A percentile compares a stretch with the other conserved stretches of the same genome.
These are phyloP conservation scores for Dillenia turbinata DNA, from an alignment of 164 flowering plant genomes.

Conservation along the genomic window DNA sequence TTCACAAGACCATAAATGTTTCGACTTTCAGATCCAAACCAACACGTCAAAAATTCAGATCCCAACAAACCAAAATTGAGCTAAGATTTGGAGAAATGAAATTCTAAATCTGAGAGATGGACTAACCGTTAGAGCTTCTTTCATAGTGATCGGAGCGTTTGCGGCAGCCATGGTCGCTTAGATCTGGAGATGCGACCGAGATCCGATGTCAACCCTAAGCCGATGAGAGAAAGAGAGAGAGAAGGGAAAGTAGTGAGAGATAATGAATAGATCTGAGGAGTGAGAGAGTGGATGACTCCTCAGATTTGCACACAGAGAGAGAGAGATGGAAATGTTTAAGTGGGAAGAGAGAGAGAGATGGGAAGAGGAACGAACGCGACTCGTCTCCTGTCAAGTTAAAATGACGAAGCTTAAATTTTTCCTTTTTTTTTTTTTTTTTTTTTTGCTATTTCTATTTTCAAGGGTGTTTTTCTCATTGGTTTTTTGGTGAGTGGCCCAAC, in stretches of 20 bases:
- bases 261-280: slow-evolving; percentile 6
- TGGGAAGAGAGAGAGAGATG: no score
- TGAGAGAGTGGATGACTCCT: not conserved
- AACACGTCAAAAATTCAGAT: not conserved
- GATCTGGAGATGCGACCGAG: slow-evolving; percentile 36
- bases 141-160: slow-evolving; percentile 94
- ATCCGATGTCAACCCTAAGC: slow-evolving; percentile 12
- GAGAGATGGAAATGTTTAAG: no score
- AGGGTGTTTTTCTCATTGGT: no score
- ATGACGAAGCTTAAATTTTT: no score
- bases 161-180: slow-evolving; percentile 90
- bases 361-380: no score
- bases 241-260: slow-evolving; percentile 11
- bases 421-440: no score
- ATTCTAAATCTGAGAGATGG: not conserved
- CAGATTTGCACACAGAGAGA: no score
- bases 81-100: not conserved
- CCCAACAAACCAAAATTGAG: slow-evolving; percentile 2
- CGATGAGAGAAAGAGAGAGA: slow-evolving; percentile 8
- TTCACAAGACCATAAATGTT: not conserved
- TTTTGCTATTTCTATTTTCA: no score
- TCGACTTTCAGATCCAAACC: no score
- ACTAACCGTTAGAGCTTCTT: slow-evolving; percentile 78
- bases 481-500: no score
- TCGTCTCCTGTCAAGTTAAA: no score